A percentile compares a stretch with the other conserved stretches of the same genome.
Conservation (phyloP, 1,284 basidiomycete species). For the Anthracocystis setariae region DNA sequence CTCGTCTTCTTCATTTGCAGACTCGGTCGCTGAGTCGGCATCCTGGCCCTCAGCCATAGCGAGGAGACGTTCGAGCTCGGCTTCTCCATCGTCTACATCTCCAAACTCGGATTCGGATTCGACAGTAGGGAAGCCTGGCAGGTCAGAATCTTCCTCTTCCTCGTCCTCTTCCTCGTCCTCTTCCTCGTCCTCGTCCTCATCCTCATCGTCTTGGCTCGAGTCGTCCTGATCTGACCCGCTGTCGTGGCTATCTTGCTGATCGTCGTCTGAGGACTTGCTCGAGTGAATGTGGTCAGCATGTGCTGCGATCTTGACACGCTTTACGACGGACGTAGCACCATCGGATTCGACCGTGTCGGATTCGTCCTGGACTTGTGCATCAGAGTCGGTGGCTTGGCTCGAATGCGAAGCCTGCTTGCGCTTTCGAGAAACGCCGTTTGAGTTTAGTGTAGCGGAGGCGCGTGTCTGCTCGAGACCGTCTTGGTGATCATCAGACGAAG, state of each 20-base stretch:
- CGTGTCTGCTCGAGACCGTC: neutral
- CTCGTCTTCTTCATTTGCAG: conserved; percentile 37
- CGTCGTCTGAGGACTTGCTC: conserved; percentile 1
- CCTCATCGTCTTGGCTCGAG: neutral
- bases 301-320: conserved; percentile 32
- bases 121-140: conserved; percentile 19
- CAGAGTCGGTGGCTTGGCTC: conserved; percentile 4
- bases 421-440: conserved; percentile 19
- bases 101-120: conserved; percentile 49
- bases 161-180: neutral
- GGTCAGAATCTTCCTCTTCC: conserved; percentile 10
- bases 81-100: conserved; percentile 53
- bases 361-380: conserved; percentile 4
- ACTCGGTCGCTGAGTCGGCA: conserved; percentile 5
- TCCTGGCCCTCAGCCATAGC: conserved; percentile 14
- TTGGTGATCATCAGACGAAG: conserved; percentile 12
- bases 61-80: conserved; percentile 38
- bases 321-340: conserved; percentile 7
- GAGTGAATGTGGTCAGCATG: conserved; percentile 6
- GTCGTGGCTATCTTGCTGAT: neutral
- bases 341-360: conserved; percentile 21
- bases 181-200: conserved; percentile 1
- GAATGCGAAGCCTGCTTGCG: conserved; percentile 15
- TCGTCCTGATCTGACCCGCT: neutral
- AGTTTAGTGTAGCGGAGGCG: neutral